Percentiles rank a stretch among this genome's conserved stretches.
phyloP scores from a whole-genome alignment of 2,329 filamentous ascomycete genomes.

The Nigrospora sphaerica region DNA sequence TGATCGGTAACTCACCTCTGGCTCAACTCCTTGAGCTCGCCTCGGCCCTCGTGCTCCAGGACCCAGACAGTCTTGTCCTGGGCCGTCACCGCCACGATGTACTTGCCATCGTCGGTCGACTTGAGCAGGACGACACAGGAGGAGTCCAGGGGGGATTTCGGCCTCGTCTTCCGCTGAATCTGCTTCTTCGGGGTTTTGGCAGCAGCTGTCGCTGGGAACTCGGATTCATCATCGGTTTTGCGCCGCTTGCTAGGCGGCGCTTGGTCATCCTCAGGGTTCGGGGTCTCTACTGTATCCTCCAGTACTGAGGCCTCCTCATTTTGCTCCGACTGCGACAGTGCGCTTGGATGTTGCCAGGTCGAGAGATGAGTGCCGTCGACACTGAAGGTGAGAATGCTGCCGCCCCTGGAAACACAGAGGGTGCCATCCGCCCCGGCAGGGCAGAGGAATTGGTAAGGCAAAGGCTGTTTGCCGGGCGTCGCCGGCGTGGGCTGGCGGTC shows the following conservation, averaged over 20 bases:
- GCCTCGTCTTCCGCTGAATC: background rate
- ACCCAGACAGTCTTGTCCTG: conserved; percentile 90
- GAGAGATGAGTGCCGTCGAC: conserved; percentile 3
- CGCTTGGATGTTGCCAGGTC: conserved; percentile 3
- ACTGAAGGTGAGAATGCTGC: conserved; percentile 5
- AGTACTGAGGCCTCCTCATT: background rate
- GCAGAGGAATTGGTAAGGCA: conserved; percentile 7
- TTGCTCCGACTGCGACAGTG: background rate
- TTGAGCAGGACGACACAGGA: conserved; percentile 59
- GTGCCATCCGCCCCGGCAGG: conserved; percentile 2
- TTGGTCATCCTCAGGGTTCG: background rate
- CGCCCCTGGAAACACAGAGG: conserved; percentile 4
- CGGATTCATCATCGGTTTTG: background rate
- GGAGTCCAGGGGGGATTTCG: background rate
- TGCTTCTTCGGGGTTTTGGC: background rate
- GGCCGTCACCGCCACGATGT: conserved; percentile 74
- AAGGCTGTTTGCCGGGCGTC: background rate
- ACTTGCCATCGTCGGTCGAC: conserved; percentile 53
- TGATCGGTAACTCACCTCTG: conserved; percentile 47
- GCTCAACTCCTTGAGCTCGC: conserved; percentile 59
- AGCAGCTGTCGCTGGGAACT: background rate
- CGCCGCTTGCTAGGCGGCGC: conserved; percentile 3
- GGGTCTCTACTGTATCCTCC: background rate
- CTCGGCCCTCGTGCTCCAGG: conserved; percentile 59
- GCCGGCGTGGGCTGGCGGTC: no score